These are phyloP conservation scores for Scenedesmus sp. DNA, from an alignment of 163 green algal genomes.

Conservation along the genomic window DNA sequence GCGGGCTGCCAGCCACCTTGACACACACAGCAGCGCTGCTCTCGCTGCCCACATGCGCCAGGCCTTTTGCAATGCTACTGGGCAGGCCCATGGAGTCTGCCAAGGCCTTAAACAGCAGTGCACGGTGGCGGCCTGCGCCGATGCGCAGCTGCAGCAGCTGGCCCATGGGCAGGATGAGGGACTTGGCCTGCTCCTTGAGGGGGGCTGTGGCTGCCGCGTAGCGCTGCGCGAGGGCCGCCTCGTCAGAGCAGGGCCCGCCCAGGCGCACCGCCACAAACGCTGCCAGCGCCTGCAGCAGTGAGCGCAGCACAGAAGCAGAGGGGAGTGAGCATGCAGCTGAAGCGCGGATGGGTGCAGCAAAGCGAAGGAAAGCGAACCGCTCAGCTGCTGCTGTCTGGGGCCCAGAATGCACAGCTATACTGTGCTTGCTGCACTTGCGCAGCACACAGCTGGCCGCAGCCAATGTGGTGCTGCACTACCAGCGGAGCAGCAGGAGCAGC, in stretches of 20 bases:
- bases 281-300: conserved; percentile 71
- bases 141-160: conserved; percentile 43
- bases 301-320: neutral
- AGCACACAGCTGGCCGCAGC: neutral
- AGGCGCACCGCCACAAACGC: conserved; percentile 70
- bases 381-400: neutral
- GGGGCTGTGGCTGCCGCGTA: conserved; percentile 50
- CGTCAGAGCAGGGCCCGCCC: conserved; percentile 60
- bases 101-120: conserved; percentile 86
- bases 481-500: neutral
- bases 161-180: conserved; percentile 62
- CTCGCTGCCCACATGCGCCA: conserved; percentile 33
- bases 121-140: conserved; percentile 72
- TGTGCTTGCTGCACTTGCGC: too few species aligned
- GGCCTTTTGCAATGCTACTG: conserved; percentile 68
- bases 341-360: neutral
- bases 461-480: neutral
- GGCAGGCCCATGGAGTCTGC: conserved; percentile 66
- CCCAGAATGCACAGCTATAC: too few species aligned
- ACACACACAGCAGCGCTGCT: conserved; percentile 30
- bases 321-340: too few species aligned
- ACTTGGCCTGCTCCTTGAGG: conserved; percentile 54
- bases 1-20: conserved; percentile 40
- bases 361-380: neutral
- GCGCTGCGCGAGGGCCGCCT: conserved; percentile 51